Base-by-base conservation (phyloP, 768 basidiomycete species). In the Vararia minispora region DNA sequence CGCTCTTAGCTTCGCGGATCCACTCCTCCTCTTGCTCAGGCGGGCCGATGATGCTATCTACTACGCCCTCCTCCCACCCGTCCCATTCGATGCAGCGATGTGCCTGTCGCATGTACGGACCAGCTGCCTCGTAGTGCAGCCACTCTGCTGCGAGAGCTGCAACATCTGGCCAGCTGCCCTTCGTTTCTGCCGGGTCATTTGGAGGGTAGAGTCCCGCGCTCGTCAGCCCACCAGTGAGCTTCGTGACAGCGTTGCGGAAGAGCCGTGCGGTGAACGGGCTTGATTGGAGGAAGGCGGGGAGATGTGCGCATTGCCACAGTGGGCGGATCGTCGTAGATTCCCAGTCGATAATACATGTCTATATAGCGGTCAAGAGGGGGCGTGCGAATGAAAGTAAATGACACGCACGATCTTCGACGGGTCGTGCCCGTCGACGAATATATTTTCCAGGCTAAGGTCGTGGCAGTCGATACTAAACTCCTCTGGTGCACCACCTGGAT, bases 341-440 rank as follows among this genome's bases (percentile, higher is more conserved):
- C 86, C 84, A 88, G 49, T 90, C 87, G 28, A 90, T 89, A 41
- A 90, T 72, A 50, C 83, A 84, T 1, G 84, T 83, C 87, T 90
- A 27, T 23, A 34, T 5, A 16, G 29, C 10, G 40, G 31, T 34
- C 33, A 43, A 35, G 40, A n/a, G 39, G 43, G 42, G 48, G 31
- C 42, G 30, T 28, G 21, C 28, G 31, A 26, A 28, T 6, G 4
- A 35, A 1, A 26, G n/a, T 29, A 34, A 23, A 37, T 33, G 34
- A 35, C 16, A 59, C 86, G 50, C 48, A 89, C 86, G 31, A 89
- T 81, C 45, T 68, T 74, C 0, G 79, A 70, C 39, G 66, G 66
- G 49, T 88, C 79, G 2, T 66, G 47, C 25, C 65, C 66, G 53
- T 88, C 82, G 14, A 90, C 86, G 45, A 90, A 89, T 7, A 89